A percentile compares a stretch with the other conserved stretches of the same genome.
These are phyloP conservation scores for Blastomyces emzantsi DNA, from an alignment of 2,329 filamentous ascomycete genomes.

Conservation along the genomic window DNA sequence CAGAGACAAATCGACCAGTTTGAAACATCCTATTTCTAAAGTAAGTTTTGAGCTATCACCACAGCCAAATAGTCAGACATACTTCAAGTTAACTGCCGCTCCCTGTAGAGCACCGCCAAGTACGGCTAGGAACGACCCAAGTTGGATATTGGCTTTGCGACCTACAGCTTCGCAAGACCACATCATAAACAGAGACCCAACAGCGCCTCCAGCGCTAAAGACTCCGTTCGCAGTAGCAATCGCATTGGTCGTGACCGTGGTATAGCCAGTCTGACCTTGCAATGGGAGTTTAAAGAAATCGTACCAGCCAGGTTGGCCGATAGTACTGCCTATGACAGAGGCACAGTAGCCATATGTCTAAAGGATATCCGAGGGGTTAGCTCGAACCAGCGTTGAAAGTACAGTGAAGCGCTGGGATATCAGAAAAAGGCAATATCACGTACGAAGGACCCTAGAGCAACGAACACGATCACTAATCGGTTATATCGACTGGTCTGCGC, in stretches of 20 bases:
- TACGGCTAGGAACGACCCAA: conserved; percentile 37
- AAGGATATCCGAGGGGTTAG: not conserved
- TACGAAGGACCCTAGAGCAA: conserved; percentile 34
- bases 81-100: conserved; percentile 38
- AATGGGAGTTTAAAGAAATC: conserved; percentile 40
- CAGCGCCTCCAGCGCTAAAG: conserved; percentile 42
- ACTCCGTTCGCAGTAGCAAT: conserved; percentile 44
- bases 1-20: conserved; percentile 36
- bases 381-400: not conserved
- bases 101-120: conserved; percentile 42
- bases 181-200: conserved; percentile 43
- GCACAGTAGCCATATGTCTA: conserved; percentile 46
- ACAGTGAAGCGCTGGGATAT: not conserved
- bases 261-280: conserved; percentile 39
- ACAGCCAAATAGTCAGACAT: conserved; percentile 13
- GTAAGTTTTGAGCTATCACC: conserved; percentile 9
- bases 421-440: conserved; percentile 11
- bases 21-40: conserved; percentile 34
- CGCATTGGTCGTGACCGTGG: conserved; percentile 37
- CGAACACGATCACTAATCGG: conserved; percentile 32
- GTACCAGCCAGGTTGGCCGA: conserved; percentile 47
- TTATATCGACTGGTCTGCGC: conserved; percentile 33
- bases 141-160: conserved; percentile 39
- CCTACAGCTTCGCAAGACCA: conserved; percentile 41
- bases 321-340: conserved; percentile 44